phyloP scores from a whole-genome alignment of 2,329 filamentous ascomycete genomes.

The Fulvia fulva region DNA sequence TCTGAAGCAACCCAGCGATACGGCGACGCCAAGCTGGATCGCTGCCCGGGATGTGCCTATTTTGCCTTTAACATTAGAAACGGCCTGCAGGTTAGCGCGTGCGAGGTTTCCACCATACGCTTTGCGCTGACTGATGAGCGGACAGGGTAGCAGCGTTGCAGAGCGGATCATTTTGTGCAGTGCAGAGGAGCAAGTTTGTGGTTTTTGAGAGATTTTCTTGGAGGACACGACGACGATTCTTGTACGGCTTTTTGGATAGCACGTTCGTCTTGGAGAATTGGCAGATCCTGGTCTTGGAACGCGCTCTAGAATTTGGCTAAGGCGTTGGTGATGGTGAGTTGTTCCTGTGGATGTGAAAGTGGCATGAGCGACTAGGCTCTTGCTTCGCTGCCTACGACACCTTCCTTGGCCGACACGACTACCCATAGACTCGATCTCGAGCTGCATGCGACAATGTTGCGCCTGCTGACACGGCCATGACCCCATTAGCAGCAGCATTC shows the following conservation, averaged over 20 bases:
- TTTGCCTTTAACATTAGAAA: constrained; percentile 1
- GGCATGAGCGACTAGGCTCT: constrained; percentile 1
- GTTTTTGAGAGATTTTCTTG: not conserved
- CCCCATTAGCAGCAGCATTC: not conserved
- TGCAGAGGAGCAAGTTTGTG: not conserved
- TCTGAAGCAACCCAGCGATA: not conserved
- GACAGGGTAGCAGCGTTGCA: not conserved
- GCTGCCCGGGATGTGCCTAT: constrained; percentile 1
- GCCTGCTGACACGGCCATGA: not conserved
- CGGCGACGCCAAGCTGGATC: constrained; percentile 4
- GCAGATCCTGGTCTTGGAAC: not conserved
- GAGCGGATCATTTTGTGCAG: not conserved
- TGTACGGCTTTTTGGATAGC: not conserved
- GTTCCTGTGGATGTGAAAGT: not conserved
- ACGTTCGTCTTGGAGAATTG: not conserved
- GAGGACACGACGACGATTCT: not conserved
- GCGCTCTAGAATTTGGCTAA: not conserved
- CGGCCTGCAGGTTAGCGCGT: constrained; percentile 7
- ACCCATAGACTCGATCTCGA: not conserved
- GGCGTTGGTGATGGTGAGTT: constrained; percentile 4
- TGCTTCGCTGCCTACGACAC: not conserved
- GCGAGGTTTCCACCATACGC: not conserved
- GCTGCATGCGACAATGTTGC: not conserved
- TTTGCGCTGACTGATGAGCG: not conserved
- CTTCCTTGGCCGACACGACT: not conserved